These are phyloP conservation scores for Penicillium psychrofluorescens DNA, from an alignment of 495 filamentous ascomycete genomes.

Conservation along the genomic window DNA sequence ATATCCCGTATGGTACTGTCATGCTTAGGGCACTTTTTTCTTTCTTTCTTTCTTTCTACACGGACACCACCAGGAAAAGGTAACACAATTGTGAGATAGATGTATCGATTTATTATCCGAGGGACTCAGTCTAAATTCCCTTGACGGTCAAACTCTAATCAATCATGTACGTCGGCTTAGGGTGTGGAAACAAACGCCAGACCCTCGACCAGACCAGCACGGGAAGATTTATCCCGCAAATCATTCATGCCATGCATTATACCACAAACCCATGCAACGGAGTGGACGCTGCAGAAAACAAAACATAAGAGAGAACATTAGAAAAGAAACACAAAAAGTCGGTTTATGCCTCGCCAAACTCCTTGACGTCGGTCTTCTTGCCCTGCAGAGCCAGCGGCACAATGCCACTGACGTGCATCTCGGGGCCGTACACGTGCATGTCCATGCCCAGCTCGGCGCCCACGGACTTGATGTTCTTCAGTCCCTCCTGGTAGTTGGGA, in stretches of 20 bases:
- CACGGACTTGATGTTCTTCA: conserved; percentile 98
- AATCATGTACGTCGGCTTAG: conserved; percentile 27
- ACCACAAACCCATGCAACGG: conserved; percentile 34
- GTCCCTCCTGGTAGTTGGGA: conserved; percentile 98
- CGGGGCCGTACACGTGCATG: conserved; percentile 95
- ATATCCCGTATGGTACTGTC: too few species aligned
- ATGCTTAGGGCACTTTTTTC: too few species aligned
- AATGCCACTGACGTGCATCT: conserved; percentile 80
- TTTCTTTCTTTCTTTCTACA: not conserved
- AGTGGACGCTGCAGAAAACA: conserved; percentile 27
- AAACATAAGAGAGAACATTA: conserved; percentile 12
- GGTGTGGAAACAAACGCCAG: conserved; percentile 25
- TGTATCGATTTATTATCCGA: conserved; percentile 16
- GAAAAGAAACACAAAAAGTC: conserved; percentile 11
- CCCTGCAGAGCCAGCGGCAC: conserved; percentile 59
- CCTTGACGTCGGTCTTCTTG: conserved; percentile 49
- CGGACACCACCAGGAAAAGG: not conserved
- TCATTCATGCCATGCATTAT: conserved; percentile 44
- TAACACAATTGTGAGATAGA: too few species aligned
- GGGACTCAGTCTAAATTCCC: conserved; percentile 23
- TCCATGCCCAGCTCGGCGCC: conserved; percentile 86
- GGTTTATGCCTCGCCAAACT: conserved; percentile 37
- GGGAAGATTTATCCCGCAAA: conserved; percentile 14
- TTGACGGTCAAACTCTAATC: conserved; percentile 23
- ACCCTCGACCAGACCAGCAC: conserved; percentile 13